Conservation (phyloP, 495 filamentous ascomycete species). For the Cudoniella acicularis region DNA sequence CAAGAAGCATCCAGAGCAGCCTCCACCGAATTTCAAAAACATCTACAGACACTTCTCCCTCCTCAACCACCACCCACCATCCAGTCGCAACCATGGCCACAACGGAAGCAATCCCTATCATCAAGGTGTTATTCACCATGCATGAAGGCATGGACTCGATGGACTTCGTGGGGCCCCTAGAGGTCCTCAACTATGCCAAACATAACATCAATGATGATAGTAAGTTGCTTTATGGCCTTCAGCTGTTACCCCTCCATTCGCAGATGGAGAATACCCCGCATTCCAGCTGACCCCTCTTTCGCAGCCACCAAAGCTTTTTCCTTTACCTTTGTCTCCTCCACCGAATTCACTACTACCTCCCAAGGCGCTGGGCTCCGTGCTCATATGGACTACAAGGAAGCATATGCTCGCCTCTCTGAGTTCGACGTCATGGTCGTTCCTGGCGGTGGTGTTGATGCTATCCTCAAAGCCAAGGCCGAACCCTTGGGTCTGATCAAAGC, state of each 20-base stretch:
- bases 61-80: neutral
- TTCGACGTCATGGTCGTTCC: slow-evolving; percentile 71
- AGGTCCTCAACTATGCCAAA: slow-evolving; percentile 54
- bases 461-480: slow-evolving; percentile 56
- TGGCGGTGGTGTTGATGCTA: slow-evolving; percentile 51
- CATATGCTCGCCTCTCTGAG: slow-evolving; percentile 57
- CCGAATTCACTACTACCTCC: slow-evolving; percentile 55
- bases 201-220: slow-evolving; percentile 60
- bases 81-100: slow-evolving; percentile 27
- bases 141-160: slow-evolving; percentile 47
- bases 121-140: slow-evolving; percentile 52
- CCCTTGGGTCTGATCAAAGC: slow-evolving; percentile 61
- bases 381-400: slow-evolving; percentile 65
- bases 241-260: slow-evolving; percentile 6
- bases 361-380: slow-evolving; percentile 73
- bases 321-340: slow-evolving; percentile 60
- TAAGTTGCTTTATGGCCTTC: slow-evolving; percentile 34
- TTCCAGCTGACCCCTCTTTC: slow-evolving; percentile 2
- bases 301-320: slow-evolving; percentile 58
- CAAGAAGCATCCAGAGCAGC: neutral
- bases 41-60: neutral
- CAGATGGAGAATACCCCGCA: neutral
- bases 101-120: slow-evolving; percentile 24
- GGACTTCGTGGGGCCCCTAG: slow-evolving; percentile 66
- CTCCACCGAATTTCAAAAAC: neutral